These are phyloP conservation scores for Leptographium galeiforme DNA, from an alignment of 2,329 filamentous ascomycete species.

Conservation along the genomic window DNA sequence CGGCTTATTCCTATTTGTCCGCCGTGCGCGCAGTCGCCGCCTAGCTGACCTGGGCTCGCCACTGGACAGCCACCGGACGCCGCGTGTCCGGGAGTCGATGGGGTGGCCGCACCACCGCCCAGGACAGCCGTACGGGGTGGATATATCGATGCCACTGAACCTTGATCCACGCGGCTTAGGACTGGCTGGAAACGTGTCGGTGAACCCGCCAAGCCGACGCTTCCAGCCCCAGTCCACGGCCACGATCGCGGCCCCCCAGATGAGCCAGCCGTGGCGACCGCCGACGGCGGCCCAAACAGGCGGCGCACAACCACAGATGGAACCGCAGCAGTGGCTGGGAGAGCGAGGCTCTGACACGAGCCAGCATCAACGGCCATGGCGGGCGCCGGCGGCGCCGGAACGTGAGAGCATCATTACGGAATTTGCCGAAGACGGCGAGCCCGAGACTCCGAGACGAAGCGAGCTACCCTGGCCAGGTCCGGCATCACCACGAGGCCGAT, in stretches of 20 bases:
- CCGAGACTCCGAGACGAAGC: constrained; percentile 3
- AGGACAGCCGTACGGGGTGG: background rate
- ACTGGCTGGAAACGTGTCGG: background rate
- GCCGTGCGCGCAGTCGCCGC: constrained; percentile 17
- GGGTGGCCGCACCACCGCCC: background rate
- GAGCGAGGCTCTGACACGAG: no score
- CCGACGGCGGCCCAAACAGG: no score
- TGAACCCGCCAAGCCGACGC: background rate
- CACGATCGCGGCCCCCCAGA: no score
- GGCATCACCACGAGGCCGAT: background rate
- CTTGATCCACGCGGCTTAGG: background rate
- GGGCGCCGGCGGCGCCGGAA: constrained; percentile 7
- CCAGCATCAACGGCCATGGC: background rate
- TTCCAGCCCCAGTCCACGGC: background rate
- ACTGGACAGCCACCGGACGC: no score
- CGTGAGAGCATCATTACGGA: constrained; percentile 34
- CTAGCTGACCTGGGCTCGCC: background rate
- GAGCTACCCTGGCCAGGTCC: background rate
- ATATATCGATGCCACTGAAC: background rate
- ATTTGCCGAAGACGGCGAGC: constrained; percentile 36
- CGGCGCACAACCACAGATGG: no score
- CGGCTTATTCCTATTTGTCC: constrained; percentile 28
- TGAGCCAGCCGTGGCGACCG: no score
- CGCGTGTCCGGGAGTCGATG: background rate
- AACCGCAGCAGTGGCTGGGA: no score